Evolutionary conservation across 2,329 filamentous ascomycete genomes (phyloP), one percentile per base, ranked within the genome.

Genomic region (Colletotrichum sp.): DNA sequence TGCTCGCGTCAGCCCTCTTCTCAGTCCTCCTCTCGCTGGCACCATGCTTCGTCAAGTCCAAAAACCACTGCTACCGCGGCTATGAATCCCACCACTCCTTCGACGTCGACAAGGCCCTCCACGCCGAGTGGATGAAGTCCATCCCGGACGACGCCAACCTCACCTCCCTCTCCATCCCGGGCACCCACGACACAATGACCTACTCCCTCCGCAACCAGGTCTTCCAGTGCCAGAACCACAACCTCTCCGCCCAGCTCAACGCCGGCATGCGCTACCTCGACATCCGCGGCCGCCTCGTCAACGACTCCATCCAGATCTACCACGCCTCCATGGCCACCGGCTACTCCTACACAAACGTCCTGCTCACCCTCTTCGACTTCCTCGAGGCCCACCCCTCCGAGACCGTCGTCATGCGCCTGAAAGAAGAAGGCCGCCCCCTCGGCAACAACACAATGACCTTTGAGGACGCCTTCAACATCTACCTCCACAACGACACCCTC

Each of bases 141-240:
- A 79, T 89, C 13, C 85, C 86, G 32, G 85, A 89, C 79, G 76
- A 80, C 30, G 81, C 83, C 43, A 82, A 81, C 61, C 80, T 90
- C 38, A 83, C 87, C 36, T 84, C 81, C 66, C 83, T 90, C 56
- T 88, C 87, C 61, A 85, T 90, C 73, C 89, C 88, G 1, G 89
- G 89, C 34, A 89, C 88, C 3, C 88, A 90, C 81, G 88, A 90
- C 79, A 89, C 88, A 28, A 86, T 90, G 85, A 89, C 89, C 21
- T 88, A 86, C 77, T 79, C 81, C 60, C 81, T 88, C 71, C 78
- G 75, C 32, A 78, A 80, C 58, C 81, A 83, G 73, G 64, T 77
- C 30, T 84, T 86, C 66, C 85, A 88, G 79, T 89, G 88, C 79
- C 89, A 90, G 81, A 89, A 88, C 78, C 83, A 83, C 77, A 84